Evolutionary conservation across 1,284 basidiomycete species (phyloP).

Genomic region (Cryptococcus maquisensis): DNA sequence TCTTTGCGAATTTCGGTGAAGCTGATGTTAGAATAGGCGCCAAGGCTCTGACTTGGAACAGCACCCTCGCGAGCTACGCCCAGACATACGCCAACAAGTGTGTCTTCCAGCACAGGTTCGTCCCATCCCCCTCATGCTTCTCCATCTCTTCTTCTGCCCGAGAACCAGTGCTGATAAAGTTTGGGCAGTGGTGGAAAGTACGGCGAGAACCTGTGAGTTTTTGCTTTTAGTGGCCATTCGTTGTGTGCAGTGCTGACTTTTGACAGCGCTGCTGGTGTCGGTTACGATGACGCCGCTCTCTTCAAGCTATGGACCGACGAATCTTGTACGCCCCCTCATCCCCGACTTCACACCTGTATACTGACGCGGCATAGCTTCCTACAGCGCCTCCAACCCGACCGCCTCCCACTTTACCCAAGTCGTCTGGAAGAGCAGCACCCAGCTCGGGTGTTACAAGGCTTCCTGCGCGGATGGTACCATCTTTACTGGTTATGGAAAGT

Average conservation of each 20-base stretch:
- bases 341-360: too few species aligned
- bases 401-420: slow-evolving; percentile 42
- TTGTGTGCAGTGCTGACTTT: too few species aligned
- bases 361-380: slow-evolving; percentile 14
- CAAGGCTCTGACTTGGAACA: slow-evolving; percentile 20
- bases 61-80: slow-evolving; percentile 19
- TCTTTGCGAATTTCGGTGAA: too few species aligned
- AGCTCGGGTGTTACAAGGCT: slow-evolving; percentile 35
- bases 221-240: too few species aligned
- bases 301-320: slow-evolving; percentile 41
- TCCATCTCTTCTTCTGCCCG: too few species aligned
- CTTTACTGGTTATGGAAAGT: slow-evolving; percentile 14
- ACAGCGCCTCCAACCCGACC: slow-evolving; percentile 29
- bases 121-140: not conserved
- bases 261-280: slow-evolving; percentile 21
- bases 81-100: slow-evolving; percentile 16
- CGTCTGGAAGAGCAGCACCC: slow-evolving; percentile 42
- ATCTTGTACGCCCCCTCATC: slow-evolving; percentile 18
- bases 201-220: slow-evolving; percentile 24
- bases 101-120: slow-evolving; percentile 24
- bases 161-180: not conserved
- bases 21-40: slow-evolving; percentile 12
- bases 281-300: slow-evolving; percentile 20
- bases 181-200: slow-evolving; percentile 15
- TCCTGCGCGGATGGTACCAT: slow-evolving; percentile 24